These are phyloP conservation scores for Hypoxylon intermedium DNA, from an alignment of 495 filamentous ascomycete species.

Conservation along the genomic window DNA sequence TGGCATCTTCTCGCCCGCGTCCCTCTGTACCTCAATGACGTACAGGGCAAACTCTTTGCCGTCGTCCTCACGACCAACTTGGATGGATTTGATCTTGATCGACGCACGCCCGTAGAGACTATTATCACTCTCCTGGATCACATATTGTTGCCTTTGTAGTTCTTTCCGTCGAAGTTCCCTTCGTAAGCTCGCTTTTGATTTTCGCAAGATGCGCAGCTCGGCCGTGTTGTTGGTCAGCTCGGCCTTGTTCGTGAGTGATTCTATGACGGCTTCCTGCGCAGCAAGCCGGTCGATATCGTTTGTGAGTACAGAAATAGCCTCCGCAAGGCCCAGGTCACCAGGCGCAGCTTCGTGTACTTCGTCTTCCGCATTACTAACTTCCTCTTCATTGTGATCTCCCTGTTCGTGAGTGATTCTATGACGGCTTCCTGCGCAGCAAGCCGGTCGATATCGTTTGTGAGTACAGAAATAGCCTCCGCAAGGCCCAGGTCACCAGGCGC, in stretches of 20 bases:
- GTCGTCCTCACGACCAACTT: slow-evolving; percentile 89
- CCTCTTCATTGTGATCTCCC: slow-evolving; percentile 72
- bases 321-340: slow-evolving; percentile 90
- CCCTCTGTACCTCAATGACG: slow-evolving; percentile 86
- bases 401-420: slow-evolving; percentile 86
- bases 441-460: slow-evolving; percentile 89
- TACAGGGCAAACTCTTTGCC: slow-evolving; percentile 94
- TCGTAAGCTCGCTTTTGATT: slow-evolving; percentile 91
- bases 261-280: slow-evolving; percentile 88
- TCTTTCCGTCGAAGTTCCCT: slow-evolving; percentile 93
- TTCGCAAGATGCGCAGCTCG: slow-evolving; percentile 88
- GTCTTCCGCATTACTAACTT: slow-evolving; percentile 69
- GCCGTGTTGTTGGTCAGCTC: slow-evolving; percentile 96
- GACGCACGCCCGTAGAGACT: slow-evolving; percentile 91
- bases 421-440: slow-evolving; percentile 87
- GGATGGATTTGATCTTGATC: slow-evolving; percentile 87
- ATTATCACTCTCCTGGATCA: slow-evolving; percentile 97
- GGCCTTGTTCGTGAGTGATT: slow-evolving; percentile 90
- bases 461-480: slow-evolving; percentile 84
- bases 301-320: slow-evolving; percentile 85
- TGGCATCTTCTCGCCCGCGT: slow-evolving; percentile 88
- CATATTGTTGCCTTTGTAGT: slow-evolving; percentile 95
- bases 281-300: slow-evolving; percentile 88
- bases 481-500: slow-evolving; percentile 94
- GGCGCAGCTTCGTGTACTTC: slow-evolving; percentile 94